Evolutionary conservation across 2,329 filamentous ascomycete species (phyloP).

Genomic region (Fusarium clavum): DNA sequence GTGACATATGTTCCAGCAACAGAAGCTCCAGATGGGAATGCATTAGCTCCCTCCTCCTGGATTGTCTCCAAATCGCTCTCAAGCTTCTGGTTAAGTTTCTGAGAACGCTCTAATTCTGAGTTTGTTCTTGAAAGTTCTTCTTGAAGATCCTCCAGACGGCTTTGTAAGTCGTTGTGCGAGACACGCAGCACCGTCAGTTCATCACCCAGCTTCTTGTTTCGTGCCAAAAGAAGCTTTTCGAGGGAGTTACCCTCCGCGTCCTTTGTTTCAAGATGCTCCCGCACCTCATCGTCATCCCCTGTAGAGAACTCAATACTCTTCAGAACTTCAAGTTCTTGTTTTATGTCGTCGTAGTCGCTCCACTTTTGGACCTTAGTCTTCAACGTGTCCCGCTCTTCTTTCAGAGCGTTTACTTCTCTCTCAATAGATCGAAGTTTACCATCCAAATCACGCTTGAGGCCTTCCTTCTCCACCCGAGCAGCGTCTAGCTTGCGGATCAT

Average conservation of each 20-base stretch:
- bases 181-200: constrained; percentile 93
- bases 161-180: constrained; percentile 91
- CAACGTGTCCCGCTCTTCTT: constrained; percentile 83
- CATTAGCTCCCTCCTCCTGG: constrained; percentile 85
- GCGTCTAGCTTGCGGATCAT: constrained; percentile 89
- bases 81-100: constrained; percentile 85
- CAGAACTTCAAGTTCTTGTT: constrained; percentile 93
- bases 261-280: constrained; percentile 54
- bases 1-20: constrained; percentile 91
- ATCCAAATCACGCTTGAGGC: constrained; percentile 80
- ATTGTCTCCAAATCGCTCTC: constrained; percentile 92
- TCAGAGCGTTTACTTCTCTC: constrained; percentile 78
- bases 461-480: constrained; percentile 84
- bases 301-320: constrained; percentile 98
- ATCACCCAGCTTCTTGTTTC: constrained; percentile 96
- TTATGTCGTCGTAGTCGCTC: constrained; percentile 95
- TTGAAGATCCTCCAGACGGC: constrained; percentile 81
- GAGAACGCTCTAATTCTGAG: constrained; percentile 85
- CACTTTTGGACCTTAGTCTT: constrained; percentile 87
- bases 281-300: constrained; percentile 80
- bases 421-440: constrained; percentile 81
- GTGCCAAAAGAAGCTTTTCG: constrained; percentile 88
- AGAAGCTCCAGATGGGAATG: constrained; percentile 89
- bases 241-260: constrained; percentile 77
- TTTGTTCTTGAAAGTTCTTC: constrained; percentile 86